phyloP scores from a whole-genome alignment of 345 rosid genomes.

The Sisymbrium irio region DNA sequence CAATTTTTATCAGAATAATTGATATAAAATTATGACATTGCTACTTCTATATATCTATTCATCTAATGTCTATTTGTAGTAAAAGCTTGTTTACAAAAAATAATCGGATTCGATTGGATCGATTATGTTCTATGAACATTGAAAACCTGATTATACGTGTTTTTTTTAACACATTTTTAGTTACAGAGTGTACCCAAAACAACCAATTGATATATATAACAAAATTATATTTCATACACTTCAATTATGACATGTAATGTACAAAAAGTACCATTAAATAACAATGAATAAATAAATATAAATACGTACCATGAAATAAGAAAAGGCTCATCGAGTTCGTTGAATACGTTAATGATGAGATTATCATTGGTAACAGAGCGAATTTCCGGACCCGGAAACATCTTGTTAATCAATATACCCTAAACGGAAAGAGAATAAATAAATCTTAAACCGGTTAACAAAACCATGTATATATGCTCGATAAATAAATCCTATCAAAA shows the following conservation, averaged over 20 bases:
- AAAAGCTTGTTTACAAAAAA: neutral
- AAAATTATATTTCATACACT: too few relatives aligned
- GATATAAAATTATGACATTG: neutral
- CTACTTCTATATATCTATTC: too few relatives aligned
- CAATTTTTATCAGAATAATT: neutral
- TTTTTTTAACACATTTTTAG: too few relatives aligned
- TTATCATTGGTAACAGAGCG: constrained; percentile 65
- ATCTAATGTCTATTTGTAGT: too few relatives aligned
- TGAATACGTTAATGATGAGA: constrained; percentile 63
- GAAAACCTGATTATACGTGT: too few relatives aligned
- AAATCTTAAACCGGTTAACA: neutral
- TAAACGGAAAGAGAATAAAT: neutral
- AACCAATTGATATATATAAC: too few relatives aligned
- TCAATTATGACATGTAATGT: too few relatives aligned
- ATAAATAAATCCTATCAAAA: neutral
- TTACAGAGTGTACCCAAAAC: too few relatives aligned
- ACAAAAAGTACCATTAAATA: too few relatives aligned
- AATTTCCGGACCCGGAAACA: constrained; percentile 76
- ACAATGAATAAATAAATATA: too few relatives aligned
- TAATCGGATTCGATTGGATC: too few relatives aligned
- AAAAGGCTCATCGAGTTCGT: constrained; percentile 62
- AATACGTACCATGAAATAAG: constrained; percentile 32
- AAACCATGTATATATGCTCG: neutral
- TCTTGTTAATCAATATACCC: constrained; percentile 30
- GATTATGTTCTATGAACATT: too few relatives aligned